Base-by-base conservation (phyloP, 1,284 basidiomycete species). In the Athelia psychrophila region DNA sequence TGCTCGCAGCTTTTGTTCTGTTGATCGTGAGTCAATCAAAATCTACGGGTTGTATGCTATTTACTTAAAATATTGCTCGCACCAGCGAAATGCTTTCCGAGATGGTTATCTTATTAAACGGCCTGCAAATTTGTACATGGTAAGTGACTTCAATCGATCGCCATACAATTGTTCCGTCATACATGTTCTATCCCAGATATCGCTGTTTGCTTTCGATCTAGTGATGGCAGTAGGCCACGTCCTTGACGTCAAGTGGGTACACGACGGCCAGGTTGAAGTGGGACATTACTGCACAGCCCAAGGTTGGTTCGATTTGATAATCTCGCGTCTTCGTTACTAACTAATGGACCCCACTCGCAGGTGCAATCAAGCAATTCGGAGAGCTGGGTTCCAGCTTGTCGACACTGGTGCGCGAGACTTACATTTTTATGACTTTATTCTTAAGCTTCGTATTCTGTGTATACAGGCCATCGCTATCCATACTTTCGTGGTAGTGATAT, bases 351-450 rank as follows among this genome's bases (percentile, higher is more conserved):
- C 24, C 12, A 42, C 5, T 42, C 16, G 16, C 32, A 57, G 60
- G 60, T 3, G 51, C 54, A 10, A 52, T 63, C 16, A 55, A 59
- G 46, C 51, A 58, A 24, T 27, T 60, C 5, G 57, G 60, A 1
- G 58, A 62, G 27, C 52, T 59, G 23, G 49, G 53, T 3, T 56
- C 58, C 2, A 59, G 57, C 2, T 51, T 63, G 53, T 52, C 53
- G 24, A 62, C 60, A 13, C 25, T 60, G 42, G 59, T 57, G 32
- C 20, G 58, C 35, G 40, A 24, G 33, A 6, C n/a, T 6, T 8
- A 18, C 38, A 32, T 25, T 33, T 10, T 30, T n/a, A n/a, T 25
- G 3, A 22, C 10, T 27, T 18, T 8, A 46, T 24, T 9, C 24
- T n/a, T n/a, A 10, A 35, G 20, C n/a, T 42, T 10, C 8, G 6